Conservation (phyloP, 331 rosid species). For the Malus hybrid region DNA sequence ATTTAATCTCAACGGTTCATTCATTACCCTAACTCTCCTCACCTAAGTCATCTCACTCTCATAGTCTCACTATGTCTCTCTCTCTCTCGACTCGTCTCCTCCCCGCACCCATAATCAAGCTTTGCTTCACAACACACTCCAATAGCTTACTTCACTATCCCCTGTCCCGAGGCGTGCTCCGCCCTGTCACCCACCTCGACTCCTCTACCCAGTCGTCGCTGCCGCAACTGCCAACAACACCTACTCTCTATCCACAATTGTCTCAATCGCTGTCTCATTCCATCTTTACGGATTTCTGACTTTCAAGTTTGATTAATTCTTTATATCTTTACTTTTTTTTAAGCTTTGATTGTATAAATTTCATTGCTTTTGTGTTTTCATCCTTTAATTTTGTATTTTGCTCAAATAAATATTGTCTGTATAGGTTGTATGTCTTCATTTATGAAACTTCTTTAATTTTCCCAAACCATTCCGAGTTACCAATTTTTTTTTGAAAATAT, state of each 20-base stretch:
- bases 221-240: conserved; percentile 12
- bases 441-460: not conserved
- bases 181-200: conserved; percentile 27
- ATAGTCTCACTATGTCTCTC: too few relatives aligned
- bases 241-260: conserved; percentile 18
- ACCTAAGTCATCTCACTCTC: too few relatives aligned
- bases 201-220: conserved; percentile 16
- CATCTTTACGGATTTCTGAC: conserved; percentile 20
- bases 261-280: conserved; percentile 22
- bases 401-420: not conserved
- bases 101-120: not conserved
- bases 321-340: not conserved
- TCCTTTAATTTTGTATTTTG: not conserved
- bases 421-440: too few relatives aligned
- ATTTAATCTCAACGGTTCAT: too few relatives aligned
- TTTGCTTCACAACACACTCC: not conserved
- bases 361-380: not conserved
- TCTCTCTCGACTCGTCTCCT: too few relatives aligned
- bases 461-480: too few relatives aligned
- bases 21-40: too few relatives aligned
- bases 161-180: conserved; percentile 55
- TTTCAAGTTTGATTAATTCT: conserved; percentile 15
- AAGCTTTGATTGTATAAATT: not conserved
- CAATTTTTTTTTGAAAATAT: too few relatives aligned
- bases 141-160: conserved; percentile 73